Conservation (phyloP, 139 green algal species). For the Prasinococcaceae sp. region DNA sequence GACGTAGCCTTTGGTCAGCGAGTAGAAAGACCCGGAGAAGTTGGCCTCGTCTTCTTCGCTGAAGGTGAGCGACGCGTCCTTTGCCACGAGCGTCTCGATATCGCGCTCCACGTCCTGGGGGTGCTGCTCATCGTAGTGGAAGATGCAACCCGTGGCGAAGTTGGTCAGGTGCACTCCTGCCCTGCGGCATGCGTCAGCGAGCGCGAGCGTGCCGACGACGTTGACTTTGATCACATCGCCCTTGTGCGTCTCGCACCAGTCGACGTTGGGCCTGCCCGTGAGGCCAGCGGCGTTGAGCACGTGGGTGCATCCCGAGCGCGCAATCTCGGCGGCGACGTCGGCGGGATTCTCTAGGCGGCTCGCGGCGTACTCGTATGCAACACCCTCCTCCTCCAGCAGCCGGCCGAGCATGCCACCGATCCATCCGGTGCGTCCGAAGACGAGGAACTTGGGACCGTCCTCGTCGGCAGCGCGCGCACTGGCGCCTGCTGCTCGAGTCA, state of each 20-base stretch:
- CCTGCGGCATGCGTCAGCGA: slow-evolving; percentile 55
- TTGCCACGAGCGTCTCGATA: background rate
- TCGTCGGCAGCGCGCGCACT: no score
- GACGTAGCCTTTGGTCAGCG: slow-evolving; percentile 78
- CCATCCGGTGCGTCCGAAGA: slow-evolving; percentile 74
- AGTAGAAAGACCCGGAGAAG: slow-evolving; percentile 96
- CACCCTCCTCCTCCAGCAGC: slow-evolving; percentile 57
- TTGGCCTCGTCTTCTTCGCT: slow-evolving; percentile 84
- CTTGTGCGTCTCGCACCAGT: slow-evolving; percentile 97
- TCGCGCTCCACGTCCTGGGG: slow-evolving; percentile 27
- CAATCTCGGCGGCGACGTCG: slow-evolving; percentile 68
- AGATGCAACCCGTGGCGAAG: slow-evolving; percentile 96
- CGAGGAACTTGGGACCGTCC: slow-evolving; percentile 56
- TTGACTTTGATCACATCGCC: slow-evolving; percentile 87
- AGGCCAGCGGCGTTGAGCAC: slow-evolving; percentile 86
- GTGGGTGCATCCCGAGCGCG: slow-evolving; percentile 83
- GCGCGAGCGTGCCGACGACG: slow-evolving; percentile 81
- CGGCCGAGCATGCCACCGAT: slow-evolving; percentile 73
- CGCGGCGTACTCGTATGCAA: slow-evolving; percentile 66
- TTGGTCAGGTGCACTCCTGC: slow-evolving; percentile 77
- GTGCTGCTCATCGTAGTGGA: slow-evolving; percentile 80
- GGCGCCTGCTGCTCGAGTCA: no score
- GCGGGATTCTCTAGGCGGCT: slow-evolving; percentile 70
- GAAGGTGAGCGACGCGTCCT: slow-evolving; percentile 66
- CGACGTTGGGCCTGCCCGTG: slow-evolving; percentile 90